Evolutionary conservation across 257 asterid species (phyloP).

Genomic region (Cinchona pubescens): DNA sequence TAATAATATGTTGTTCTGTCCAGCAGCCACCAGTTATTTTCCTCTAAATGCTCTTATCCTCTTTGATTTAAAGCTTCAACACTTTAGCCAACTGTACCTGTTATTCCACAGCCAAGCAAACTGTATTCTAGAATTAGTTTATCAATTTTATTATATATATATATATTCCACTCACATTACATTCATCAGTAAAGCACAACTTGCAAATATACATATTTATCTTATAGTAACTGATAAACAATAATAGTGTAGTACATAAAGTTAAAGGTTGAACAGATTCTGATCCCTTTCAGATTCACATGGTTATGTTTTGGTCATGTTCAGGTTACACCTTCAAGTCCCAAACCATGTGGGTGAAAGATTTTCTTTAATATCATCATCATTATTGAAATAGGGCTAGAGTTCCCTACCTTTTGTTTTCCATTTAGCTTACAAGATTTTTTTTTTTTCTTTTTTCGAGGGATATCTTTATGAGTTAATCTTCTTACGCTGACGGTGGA

Average conservation of each 20-base stretch:
- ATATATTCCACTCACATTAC: neutral
- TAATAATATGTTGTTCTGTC: slow-evolving; percentile 60
- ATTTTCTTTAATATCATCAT: slow-evolving; percentile 28
- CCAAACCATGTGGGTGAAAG: slow-evolving; percentile 4
- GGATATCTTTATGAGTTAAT: too few species aligned
- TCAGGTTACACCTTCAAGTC: slow-evolving; percentile 15
- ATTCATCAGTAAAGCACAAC: neutral
- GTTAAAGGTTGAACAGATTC: slow-evolving; percentile 21
- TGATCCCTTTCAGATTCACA: slow-evolving; percentile 35
- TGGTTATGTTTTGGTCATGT: slow-evolving; percentile 40
- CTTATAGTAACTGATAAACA: neutral
- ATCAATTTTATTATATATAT: slow-evolving; percentile 1
- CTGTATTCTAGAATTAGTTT: slow-evolving; percentile 43
- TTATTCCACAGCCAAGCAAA: slow-evolving; percentile 77
- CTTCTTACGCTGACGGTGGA: too few species aligned
- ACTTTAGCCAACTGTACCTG: slow-evolving; percentile 31
- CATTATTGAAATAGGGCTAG: neutral
- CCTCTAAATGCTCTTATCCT: slow-evolving; percentile 26
- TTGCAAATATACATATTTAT: neutral
- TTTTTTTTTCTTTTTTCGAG: too few species aligned
- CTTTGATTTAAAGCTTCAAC: slow-evolving; percentile 25
- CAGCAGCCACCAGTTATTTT: slow-evolving; percentile 40
- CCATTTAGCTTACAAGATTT: too few species aligned
- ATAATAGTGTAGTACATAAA: neutral
- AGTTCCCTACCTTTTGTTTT: too few species aligned